Conservation (phyloP, 192 early-diverging fungal genomes). For the Pilaira anomala region DNA sequence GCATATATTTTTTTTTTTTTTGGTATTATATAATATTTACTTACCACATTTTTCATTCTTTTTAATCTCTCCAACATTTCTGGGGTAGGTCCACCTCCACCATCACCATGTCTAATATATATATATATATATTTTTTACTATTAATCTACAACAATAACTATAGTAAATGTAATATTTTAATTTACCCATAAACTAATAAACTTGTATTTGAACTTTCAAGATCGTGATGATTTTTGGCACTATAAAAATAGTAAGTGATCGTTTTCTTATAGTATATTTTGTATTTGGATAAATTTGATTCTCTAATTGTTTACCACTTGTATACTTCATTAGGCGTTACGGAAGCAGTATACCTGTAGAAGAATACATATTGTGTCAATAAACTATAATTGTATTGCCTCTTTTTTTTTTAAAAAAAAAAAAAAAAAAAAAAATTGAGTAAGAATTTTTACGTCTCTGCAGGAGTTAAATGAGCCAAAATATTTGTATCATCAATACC, state of each 20-base stretch:
- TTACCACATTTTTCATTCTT: constrained; percentile 67
- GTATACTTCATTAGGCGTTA: constrained; percentile 30
- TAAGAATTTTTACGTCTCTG: constrained; percentile 31
- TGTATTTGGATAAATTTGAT: background rate
- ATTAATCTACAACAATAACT: background rate
- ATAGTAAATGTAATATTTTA: background rate
- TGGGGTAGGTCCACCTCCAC: constrained; percentile 86
- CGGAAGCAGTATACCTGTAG: constrained; percentile 27
- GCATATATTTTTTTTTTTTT: background rate
- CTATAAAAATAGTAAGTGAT: no score
- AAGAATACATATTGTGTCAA: background rate
- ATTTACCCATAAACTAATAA: constrained; percentile 79
- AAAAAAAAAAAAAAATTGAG: background rate
- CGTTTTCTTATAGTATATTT: no score
- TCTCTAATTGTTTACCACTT: constrained; percentile 29
- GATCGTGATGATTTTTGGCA: constrained; percentile 87
- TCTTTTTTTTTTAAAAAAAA: background rate
- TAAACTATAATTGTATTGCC: background rate
- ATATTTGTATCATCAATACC: constrained; percentile 86
- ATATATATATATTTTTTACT: background rate
- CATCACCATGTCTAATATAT: constrained; percentile 72
- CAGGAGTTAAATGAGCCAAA: constrained; percentile 36
- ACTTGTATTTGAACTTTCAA: constrained; percentile 81
- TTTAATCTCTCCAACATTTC: constrained; percentile 82
- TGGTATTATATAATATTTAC: constrained; percentile 9